A percentile compares a stretch with the other conserved stretches of the same genome.
These are phyloP conservation scores for Cryphonectria parasitica DNA, from an alignment of 2,329 filamentous ascomycete genomes.

Conservation along the genomic window DNA sequence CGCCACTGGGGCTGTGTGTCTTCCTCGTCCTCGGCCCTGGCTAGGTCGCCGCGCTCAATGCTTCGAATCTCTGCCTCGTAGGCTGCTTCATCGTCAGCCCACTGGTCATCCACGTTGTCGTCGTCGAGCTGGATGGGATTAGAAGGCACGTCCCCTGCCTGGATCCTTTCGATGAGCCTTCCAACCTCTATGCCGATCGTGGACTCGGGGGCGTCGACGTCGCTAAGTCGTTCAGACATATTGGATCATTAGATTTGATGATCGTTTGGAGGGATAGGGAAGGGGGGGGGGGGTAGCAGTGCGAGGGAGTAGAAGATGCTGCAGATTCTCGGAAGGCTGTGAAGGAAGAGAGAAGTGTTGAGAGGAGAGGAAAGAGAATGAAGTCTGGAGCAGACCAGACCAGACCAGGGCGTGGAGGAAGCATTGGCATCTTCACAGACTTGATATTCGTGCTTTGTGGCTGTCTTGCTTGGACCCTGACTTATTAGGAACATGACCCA, in stretches of 20 bases:
- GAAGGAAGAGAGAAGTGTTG: not conserved
- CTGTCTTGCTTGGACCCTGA: too few relatives aligned
- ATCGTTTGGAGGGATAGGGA: not conserved
- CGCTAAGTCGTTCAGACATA: not conserved
- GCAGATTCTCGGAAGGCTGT: not conserved
- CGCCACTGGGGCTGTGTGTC: not conserved
- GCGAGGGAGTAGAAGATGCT: not conserved
- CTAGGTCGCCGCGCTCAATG: conserved; percentile 21
- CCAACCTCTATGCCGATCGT: not conserved
- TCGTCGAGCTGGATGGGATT: conserved; percentile 21
- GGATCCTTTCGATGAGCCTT: not conserved
- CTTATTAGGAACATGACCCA: too few relatives aligned
- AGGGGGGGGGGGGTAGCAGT: too few relatives aligned
- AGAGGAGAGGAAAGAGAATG: not conserved
- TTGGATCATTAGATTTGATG: not conserved
- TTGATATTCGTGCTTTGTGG: too few relatives aligned
- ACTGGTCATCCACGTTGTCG: conserved; percentile 21
- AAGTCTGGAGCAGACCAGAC: not conserved
- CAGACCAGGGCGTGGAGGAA: not conserved
- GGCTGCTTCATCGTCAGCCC: conserved; percentile 22
- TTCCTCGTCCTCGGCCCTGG: conserved; percentile 7
- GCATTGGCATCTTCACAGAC: too few relatives aligned
- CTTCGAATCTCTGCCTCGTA: conserved; percentile 19
- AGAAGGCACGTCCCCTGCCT: conserved; percentile 2
- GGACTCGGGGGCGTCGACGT: not conserved